These are phyloP conservation scores for Chytriomyces confervae DNA, from an alignment of 192 early-diverging fungal species.

Conservation along the genomic window DNA sequence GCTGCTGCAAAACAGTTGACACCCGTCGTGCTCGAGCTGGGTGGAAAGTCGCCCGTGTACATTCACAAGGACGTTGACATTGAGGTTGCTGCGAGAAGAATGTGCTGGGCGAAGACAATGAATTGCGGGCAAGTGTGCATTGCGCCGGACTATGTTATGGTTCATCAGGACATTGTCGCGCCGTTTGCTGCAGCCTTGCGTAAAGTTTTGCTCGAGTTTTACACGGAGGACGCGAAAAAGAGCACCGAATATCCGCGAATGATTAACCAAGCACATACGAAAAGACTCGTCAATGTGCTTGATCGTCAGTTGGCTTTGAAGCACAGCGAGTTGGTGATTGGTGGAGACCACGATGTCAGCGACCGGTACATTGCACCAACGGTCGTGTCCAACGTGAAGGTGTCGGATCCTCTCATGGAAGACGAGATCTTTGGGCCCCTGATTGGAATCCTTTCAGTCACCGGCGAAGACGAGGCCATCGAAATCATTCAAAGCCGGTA, in stretches of 20 bases:
- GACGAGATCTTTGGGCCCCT: conserved; percentile 94
- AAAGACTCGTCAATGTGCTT: conserved; percentile 68
- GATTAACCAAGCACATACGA: conserved; percentile 71
- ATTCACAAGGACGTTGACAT: conserved; percentile 62
- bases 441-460: conserved; percentile 72
- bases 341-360: conserved; percentile 60
- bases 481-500: conserved; percentile 37
- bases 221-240: conserved; percentile 48
- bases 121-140: conserved; percentile 94
- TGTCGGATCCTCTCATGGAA: conserved; percentile 66
- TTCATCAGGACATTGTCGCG: conserved; percentile 62
- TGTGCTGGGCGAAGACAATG: conserved; percentile 80
- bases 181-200: conserved; percentile 64
- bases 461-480: conserved; percentile 46
- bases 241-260: conserved; percentile 73
- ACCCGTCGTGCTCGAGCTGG: conserved; percentile 88
- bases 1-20: conserved; percentile 91
- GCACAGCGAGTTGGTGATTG: conserved; percentile 52
- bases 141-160: conserved; percentile 84
- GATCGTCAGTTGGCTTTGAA: conserved; percentile 44
- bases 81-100: conserved; percentile 66
- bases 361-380: conserved; percentile 82
- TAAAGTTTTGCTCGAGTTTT: conserved; percentile 35
- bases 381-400: conserved; percentile 72
- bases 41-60: conserved; percentile 85